These are phyloP conservation scores for Colletotrichum tabaci DNA, from an alignment of 2,329 filamentous ascomycete genomes.

Conservation along the genomic window DNA sequence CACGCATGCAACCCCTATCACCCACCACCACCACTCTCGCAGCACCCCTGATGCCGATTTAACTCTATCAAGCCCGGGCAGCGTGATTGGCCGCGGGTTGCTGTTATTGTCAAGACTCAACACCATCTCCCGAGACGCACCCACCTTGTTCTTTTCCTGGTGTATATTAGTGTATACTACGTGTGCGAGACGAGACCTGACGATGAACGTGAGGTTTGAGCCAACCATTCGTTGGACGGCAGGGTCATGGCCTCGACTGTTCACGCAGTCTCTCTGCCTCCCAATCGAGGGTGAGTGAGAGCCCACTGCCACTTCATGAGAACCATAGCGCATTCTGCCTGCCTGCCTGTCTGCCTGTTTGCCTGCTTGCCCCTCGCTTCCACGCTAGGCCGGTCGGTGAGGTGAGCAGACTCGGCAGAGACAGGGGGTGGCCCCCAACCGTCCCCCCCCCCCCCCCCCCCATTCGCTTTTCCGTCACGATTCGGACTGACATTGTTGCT, in stretches of 20 bases:
- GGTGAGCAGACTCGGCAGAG: constrained; percentile 9
- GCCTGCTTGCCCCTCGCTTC: constrained; percentile 22
- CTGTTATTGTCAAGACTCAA: constrained; percentile 13
- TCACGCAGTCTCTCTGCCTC: neutral
- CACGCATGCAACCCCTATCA: neutral
- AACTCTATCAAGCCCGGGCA: constrained; percentile 24
- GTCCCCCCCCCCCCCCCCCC: neutral
- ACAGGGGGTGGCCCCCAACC: constrained; percentile 29
- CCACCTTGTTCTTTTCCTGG: neutral
- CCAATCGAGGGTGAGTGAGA: constrained; percentile 1
- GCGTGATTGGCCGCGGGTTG: constrained; percentile 16
- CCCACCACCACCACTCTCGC: constrained; percentile 9
- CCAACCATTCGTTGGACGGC: constrained; percentile 13
- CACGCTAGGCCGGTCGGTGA: constrained; percentile 32
- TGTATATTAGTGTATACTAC: neutral
- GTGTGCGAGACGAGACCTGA: neutral
- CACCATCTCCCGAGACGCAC: constrained; percentile 19
- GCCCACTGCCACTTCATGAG: constrained; percentile 33
- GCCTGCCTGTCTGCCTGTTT: no score
- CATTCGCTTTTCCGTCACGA: constrained; percentile 12
- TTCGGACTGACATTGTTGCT: neutral
- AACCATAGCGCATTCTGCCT: neutral
- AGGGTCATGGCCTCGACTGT: constrained; percentile 1
- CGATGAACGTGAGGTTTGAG: neutral
- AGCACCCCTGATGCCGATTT: constrained; percentile 26